These are phyloP conservation scores for Hyaloscypha variabilis DNA, from an alignment of 495 filamentous ascomycete species.

Conservation along the genomic window DNA sequence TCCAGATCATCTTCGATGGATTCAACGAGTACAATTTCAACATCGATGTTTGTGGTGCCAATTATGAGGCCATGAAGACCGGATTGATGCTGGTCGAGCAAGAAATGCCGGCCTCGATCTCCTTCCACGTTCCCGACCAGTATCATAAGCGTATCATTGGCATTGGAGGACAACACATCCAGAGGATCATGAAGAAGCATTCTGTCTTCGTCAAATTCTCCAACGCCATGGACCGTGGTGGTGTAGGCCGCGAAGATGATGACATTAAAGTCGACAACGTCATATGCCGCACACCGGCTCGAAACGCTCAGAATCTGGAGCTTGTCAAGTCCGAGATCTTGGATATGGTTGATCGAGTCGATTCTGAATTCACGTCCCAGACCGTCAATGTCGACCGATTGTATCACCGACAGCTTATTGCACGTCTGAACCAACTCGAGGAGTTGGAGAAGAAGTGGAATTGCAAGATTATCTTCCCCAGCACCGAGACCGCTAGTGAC, in stretches of 20 bases:
- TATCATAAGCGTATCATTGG: conserved; percentile 99
- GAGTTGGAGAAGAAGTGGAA: conserved; percentile 98
- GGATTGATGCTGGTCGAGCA: conserved; percentile 93
- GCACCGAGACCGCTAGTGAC: conserved; percentile 95
- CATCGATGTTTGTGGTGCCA: conserved; percentile 91
- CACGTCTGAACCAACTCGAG: conserved; percentile 84
- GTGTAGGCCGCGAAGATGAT: conserved; percentile 91
- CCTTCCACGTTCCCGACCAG: conserved; percentile 99
- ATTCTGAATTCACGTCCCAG: conserved; percentile 94
- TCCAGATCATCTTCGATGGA: conserved; percentile 98
- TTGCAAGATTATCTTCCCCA: conserved; percentile 96
- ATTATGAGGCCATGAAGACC: conserved; percentile 89
- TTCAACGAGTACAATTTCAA: conserved; percentile 99
- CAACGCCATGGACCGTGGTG: conserved; percentile 98
- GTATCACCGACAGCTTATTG: conserved; percentile 90
- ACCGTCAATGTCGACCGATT: conserved; percentile 91
- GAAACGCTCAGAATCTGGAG: conserved; percentile 95
- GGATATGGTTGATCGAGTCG: conserved; percentile 98
- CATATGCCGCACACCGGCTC: conserved; percentile 94
- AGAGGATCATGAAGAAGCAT: conserved; percentile 99
- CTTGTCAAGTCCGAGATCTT: conserved; percentile 98
- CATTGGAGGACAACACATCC: conserved; percentile 97
- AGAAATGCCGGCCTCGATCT: conserved; percentile 98
- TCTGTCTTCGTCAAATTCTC: conserved; percentile 99
- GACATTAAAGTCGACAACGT: conserved; percentile 99